phyloP scores from a whole-genome alignment of 495 filamentous ascomycete species.

The Lasiosphaeria ovina region DNA sequence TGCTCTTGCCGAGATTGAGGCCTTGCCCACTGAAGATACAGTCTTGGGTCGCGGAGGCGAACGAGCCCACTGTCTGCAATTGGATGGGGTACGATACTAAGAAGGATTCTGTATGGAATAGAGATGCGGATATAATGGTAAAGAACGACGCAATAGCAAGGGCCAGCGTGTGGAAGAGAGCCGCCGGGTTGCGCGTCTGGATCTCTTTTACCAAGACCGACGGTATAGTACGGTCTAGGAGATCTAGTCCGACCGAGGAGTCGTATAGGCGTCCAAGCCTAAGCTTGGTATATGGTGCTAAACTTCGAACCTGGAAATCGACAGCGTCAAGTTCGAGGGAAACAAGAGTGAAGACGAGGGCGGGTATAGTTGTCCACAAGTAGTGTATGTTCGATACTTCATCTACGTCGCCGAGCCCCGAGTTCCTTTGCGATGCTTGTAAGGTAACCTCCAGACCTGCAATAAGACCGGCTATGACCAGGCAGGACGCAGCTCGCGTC shows the following conservation, averaged over 20 bases:
- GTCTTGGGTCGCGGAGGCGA: neutral
- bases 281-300: conserved; percentile 12
- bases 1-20: neutral
- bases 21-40: too few relatives aligned
- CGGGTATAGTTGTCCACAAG: conserved; percentile 20
- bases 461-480: too few relatives aligned
- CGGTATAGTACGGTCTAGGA: conserved; percentile 16
- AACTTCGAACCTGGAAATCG: conserved; percentile 12
- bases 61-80: conserved; percentile 7
- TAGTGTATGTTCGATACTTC: conserved; percentile 15
- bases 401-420: conserved; percentile 16
- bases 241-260: conserved; percentile 1
- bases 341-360: conserved; percentile 10
- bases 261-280: neutral
- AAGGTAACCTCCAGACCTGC: too few relatives aligned
- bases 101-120: conserved; percentile 9
- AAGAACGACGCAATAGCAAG: conserved; percentile 14
- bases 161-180: conserved; percentile 13
- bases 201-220: conserved; percentile 11
- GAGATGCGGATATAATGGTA: conserved; percentile 21
- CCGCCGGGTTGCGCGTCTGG: conserved; percentile 4
- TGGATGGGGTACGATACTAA: neutral
- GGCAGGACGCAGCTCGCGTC: too few relatives aligned
- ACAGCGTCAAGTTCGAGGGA: conserved; percentile 9
- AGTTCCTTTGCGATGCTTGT: too few relatives aligned